Conservation (phyloP, 1,284 basidiomycete species). For the Boletellus deceptivus region DNA sequence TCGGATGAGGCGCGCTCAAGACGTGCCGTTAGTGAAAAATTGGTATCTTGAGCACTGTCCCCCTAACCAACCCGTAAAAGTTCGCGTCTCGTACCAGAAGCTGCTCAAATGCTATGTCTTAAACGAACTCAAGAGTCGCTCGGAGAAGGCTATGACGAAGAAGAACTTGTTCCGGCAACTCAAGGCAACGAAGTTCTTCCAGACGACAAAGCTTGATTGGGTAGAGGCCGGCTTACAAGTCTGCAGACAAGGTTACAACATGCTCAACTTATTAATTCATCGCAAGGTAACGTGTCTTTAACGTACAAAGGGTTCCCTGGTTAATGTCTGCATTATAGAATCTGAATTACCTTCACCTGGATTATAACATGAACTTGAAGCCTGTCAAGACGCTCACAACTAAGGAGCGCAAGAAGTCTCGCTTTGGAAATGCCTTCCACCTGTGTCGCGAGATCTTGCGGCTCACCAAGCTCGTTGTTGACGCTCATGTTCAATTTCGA, state of each 20-base stretch:
- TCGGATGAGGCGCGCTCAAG: conserved; percentile 90
- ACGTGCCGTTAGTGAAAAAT: conserved; percentile 94
- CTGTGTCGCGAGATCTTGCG: conserved; percentile 97
- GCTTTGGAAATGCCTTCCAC: conserved; percentile 99
- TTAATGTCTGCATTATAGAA: conserved; percentile 52
- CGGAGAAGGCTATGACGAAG: conserved; percentile 97
- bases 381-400: conserved; percentile 99
- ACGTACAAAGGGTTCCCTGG: background rate
- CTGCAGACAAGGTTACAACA: conserved; percentile 98
- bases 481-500: conserved; percentile 98
- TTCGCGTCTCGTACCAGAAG: conserved; percentile 99
- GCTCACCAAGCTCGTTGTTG: conserved; percentile 97
- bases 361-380: conserved; percentile 96
- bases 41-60: conserved; percentile 99
- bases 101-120: conserved; percentile 94
- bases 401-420: conserved; percentile 99
- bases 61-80: conserved; percentile 94
- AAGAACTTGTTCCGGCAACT: conserved; percentile 95
- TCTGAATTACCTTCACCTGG: conserved; percentile 91
- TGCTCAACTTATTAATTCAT: conserved; percentile 98
- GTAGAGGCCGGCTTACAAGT: conserved; percentile 99
- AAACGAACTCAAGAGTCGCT: conserved; percentile 87
- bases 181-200: conserved; percentile 99
- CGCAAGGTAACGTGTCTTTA: conserved; percentile 64
- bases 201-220: conserved; percentile 97